Evolutionary conservation across 1,139 yeast genomes (phyloP).

Genomic region (Sugiyamaella paludigena): DNA sequence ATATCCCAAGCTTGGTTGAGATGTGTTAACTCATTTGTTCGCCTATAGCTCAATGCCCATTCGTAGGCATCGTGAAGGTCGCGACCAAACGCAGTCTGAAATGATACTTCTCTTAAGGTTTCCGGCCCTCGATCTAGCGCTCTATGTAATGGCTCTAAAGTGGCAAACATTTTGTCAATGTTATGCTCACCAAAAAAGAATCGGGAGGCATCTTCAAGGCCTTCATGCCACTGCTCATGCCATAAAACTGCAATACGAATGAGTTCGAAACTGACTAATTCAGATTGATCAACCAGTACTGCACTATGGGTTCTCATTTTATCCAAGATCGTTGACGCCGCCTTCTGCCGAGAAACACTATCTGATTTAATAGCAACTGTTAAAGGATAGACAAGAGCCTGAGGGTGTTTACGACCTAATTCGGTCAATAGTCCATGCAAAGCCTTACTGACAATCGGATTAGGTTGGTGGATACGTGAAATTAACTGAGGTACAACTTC

Average conservation of each 20-base stretch:
- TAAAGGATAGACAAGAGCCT: conserved; percentile 90
- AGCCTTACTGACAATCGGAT: conserved; percentile 76
- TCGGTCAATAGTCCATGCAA: conserved; percentile 79
- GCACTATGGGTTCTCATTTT: conserved; percentile 90
- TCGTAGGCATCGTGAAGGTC: conserved; percentile 91
- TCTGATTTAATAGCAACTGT: conserved; percentile 97
- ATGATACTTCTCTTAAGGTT: conserved; percentile 88
- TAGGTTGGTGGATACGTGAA: conserved; percentile 94
- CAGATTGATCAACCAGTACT: conserved; percentile 83
- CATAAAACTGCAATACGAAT: conserved; percentile 93
- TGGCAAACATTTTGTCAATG: conserved; percentile 90
- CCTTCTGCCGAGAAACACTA: conserved; percentile 81
- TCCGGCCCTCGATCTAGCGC: conserved; percentile 85
- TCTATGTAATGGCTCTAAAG: conserved; percentile 83
- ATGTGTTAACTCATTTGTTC: conserved; percentile 82
- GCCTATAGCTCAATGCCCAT: conserved; percentile 83
- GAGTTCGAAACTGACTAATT: conserved; percentile 86
- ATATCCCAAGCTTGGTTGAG: conserved; percentile 98
- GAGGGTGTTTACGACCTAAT: conserved; percentile 94
- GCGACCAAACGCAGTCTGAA: conserved; percentile 89
- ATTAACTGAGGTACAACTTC: conserved; percentile 95
- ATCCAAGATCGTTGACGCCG: conserved; percentile 88
- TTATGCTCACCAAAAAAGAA: conserved; percentile 92
- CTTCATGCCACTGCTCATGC: conserved; percentile 99
- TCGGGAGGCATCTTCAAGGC: conserved; percentile 93